Evolutionary conservation across 805 yeast genomes (phyloP), one percentile per base, ranked within the genome.

Genomic region (Isabelozyma pseudorhagii): DNA sequence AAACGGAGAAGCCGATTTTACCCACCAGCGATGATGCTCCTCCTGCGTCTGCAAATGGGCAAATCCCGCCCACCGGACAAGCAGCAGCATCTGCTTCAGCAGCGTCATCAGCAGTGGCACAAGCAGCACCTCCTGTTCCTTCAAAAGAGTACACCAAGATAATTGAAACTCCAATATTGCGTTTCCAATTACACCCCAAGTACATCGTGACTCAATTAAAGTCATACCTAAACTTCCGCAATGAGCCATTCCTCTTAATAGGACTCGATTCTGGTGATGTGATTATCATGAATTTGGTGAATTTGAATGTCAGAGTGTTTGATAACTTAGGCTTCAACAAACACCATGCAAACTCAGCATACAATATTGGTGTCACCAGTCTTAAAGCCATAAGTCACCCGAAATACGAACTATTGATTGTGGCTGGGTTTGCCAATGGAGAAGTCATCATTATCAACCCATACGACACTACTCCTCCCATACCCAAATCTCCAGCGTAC

Each of bases 221-320:
- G 13, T 51, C 72, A 2, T 69, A 71, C 47, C 57, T 62, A 8
- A 56, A 57, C 18, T 47, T 59, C 4, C 41, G 60, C 7, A 54
- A 59, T 28, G 68, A 68, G 38, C 66, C 86, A 7, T 83, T 83
- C 46, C 69, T 84, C 6, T 66, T 82, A 2, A 54, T 84, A 15
- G 94, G 93, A 1, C 78, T 83, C 53, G 79, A 84, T 15, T 67
- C 83, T 1, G 90, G 93, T n/a, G 89, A 84, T 55, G 63, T 87
- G 2, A 53, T 86, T 5, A 75, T 89, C 77, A 52, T 84, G 36
- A 87, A 85, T 54, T 78, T 85, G 61, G 51, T 62, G 64, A 50
- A 75, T 67, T 54, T 71, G 60, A 50, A 69, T 61, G 54, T 75
- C 81, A 45, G 79, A 74, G 40, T 68, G 62, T 45, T 79, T 74